These are phyloP conservation scores for Arabis alpina DNA, from an alignment of 345 rosid species.

Conservation along the genomic window DNA sequence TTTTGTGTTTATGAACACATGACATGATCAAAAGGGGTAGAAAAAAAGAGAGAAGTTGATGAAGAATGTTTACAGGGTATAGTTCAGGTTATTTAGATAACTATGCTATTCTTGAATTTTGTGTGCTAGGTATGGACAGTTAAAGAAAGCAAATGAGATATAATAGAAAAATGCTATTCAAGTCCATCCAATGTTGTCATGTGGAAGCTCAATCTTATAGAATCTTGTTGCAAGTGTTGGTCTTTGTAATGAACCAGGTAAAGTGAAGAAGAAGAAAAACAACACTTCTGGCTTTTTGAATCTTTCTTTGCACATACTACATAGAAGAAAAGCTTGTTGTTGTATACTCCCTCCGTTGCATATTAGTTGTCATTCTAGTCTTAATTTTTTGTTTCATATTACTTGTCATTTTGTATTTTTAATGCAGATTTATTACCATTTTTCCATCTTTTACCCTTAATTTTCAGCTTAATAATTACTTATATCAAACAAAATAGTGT, in stretches of 20 bases:
- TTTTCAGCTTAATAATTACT: no score
- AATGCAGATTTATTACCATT: no score
- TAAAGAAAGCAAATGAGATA: not conserved
- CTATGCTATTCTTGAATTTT: not conserved
- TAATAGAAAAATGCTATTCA: not conserved
- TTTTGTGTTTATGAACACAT: no score
- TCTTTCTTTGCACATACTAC: not conserved
- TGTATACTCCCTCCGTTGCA: no score
- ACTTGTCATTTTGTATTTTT: no score
- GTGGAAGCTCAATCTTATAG: not conserved
- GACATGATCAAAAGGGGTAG: no score
- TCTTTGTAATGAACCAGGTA: not conserved
- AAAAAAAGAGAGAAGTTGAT: not conserved
- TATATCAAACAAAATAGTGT: no score
- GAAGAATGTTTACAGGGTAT: not conserved
- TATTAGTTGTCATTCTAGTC: no score
- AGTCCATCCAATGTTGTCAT: not conserved
- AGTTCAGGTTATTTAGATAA: not conserved
- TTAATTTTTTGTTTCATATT: no score
- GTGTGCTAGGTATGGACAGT: not conserved
- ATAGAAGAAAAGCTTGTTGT: not conserved
- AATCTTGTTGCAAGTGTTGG: not conserved
- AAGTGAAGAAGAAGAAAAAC: not conserved
- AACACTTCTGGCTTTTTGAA: not conserved
- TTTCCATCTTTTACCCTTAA: no score